Evolutionary conservation across 148 eudicot species (phyloP).

Genomic region (Cornus florida): DNA sequence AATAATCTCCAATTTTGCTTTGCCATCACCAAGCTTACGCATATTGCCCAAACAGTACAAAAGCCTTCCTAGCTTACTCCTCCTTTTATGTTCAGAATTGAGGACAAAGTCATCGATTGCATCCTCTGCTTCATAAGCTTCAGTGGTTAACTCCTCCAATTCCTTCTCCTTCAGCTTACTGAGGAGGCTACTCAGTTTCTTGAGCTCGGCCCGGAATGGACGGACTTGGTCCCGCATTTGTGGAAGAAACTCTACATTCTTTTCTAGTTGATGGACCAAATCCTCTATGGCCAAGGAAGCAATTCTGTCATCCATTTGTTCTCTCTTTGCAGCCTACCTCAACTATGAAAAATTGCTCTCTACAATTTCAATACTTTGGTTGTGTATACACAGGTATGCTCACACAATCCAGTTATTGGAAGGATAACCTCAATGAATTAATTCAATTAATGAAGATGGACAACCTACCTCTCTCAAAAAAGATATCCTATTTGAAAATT

Average conservation of each 20-base stretch:
- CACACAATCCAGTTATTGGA: too few relatives aligned
- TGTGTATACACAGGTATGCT: too few relatives aligned
- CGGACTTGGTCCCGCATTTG: background rate
- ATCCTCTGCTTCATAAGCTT: background rate
- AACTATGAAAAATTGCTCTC: too few relatives aligned
- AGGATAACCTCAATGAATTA: too few relatives aligned
- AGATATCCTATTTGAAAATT: too few relatives aligned
- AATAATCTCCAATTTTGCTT: background rate
- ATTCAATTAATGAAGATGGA: too few relatives aligned
- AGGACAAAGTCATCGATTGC: background rate
- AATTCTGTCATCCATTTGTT: background rate
- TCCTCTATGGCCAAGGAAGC: background rate
- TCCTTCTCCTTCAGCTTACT: background rate
- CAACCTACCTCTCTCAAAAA: too few relatives aligned
- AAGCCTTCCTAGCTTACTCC: background rate
- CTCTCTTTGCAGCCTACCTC: background rate
- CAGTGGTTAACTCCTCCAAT: background rate
- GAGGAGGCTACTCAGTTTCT: slow-evolving; percentile 1
- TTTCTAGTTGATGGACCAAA: background rate
- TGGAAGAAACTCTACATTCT: background rate
- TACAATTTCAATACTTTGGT: too few relatives aligned
- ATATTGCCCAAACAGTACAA: background rate
- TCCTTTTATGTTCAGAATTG: background rate
- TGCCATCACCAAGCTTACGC: background rate
- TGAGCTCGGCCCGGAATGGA: background rate